Percentiles rank a stretch among this genome's conserved stretches.
Evolutionary conservation across 495 filamentous ascomycete species (phyloP).

Genomic region (Zalerion maritima): DNA sequence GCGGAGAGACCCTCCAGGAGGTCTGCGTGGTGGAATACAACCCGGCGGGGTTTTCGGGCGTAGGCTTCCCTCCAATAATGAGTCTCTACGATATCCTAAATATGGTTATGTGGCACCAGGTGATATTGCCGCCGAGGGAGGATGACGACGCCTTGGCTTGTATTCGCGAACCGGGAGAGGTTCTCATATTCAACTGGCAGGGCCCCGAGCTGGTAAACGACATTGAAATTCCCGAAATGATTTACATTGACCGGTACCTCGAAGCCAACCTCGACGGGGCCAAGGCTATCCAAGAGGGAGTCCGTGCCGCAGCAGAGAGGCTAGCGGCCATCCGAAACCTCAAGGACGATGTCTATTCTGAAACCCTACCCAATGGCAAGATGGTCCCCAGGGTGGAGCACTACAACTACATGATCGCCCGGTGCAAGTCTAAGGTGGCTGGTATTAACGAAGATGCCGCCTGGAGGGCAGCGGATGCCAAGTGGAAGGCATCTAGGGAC

Average conservation of each 20-base stretch:
- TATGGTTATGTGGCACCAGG: conserved; percentile 45
- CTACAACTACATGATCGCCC: conserved; percentile 29
- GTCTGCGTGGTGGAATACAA: too few relatives aligned
- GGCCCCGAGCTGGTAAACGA: conserved; percentile 28
- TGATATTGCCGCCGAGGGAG: conserved; percentile 1
- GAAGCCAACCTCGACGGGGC: conserved; percentile 38
- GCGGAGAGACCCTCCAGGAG: too few relatives aligned
- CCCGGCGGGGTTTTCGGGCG: too few relatives aligned
- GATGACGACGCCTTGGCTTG: conserved; percentile 33
- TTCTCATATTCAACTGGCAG: conserved; percentile 48
- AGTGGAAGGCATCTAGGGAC: background rate
- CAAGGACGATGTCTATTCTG: conserved; percentile 13
- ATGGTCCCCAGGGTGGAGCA: too few relatives aligned
- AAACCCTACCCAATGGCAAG: conserved; percentile 6
- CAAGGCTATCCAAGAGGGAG: too few relatives aligned
- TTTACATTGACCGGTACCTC: conserved; percentile 72
- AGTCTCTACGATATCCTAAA: conserved; percentile 67
- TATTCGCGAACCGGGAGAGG: conserved; percentile 44
- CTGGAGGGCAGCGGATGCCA: too few relatives aligned
- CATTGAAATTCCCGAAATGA: conserved; percentile 51
- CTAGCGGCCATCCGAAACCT: conserved; percentile 8
- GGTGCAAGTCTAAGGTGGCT: conserved; percentile 12
- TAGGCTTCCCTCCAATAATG: conserved; percentile 9
- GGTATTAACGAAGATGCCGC: too few relatives aligned
- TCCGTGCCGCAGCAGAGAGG: too few relatives aligned